Conservation (phyloP, 2,329 filamentous ascomycete genomes). For the Colletotrichum nymphaeae region DNA sequence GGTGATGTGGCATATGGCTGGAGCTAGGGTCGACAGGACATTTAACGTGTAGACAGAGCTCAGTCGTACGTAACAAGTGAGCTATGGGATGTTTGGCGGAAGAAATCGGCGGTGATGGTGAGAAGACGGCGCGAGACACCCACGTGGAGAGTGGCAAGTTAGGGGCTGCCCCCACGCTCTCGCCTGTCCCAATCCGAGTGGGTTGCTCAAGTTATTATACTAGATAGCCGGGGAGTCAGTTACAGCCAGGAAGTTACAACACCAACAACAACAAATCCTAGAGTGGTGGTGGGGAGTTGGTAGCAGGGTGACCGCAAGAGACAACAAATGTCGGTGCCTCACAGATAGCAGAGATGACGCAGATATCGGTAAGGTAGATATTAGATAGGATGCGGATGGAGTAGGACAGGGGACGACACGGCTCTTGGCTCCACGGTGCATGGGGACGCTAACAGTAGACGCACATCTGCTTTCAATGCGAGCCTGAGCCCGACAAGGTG, state of each 20-base stretch:
- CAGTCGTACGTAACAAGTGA: constrained; percentile 17
- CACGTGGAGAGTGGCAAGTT: constrained; percentile 10
- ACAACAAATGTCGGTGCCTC: background rate
- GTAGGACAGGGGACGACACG: background rate
- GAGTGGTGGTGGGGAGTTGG: background rate
- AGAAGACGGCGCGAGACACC: constrained; percentile 10
- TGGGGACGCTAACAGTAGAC: constrained; percentile 8
- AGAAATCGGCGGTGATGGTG: background rate
- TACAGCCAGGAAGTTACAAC: background rate
- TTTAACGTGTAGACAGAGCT: background rate
- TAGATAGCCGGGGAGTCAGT: background rate
- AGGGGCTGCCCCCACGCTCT: constrained; percentile 20
- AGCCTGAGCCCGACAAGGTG: constrained; percentile 3
- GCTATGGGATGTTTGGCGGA: constrained; percentile 1
- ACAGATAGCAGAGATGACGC: background rate
- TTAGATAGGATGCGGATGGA: constrained; percentile 1
- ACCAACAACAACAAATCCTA: background rate
- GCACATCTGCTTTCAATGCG: background rate
- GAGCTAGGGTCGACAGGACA: background rate
- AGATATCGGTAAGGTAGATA: background rate
- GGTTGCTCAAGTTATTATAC: background rate
- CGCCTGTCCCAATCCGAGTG: constrained; percentile 3
- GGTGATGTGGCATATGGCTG: background rate
- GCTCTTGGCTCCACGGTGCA: constrained; percentile 3
- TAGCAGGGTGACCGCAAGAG: background rate